Evolutionary conservation across 2,329 filamentous ascomycete species (phyloP).

Genomic region (Penicillium janthinellum): DNA sequence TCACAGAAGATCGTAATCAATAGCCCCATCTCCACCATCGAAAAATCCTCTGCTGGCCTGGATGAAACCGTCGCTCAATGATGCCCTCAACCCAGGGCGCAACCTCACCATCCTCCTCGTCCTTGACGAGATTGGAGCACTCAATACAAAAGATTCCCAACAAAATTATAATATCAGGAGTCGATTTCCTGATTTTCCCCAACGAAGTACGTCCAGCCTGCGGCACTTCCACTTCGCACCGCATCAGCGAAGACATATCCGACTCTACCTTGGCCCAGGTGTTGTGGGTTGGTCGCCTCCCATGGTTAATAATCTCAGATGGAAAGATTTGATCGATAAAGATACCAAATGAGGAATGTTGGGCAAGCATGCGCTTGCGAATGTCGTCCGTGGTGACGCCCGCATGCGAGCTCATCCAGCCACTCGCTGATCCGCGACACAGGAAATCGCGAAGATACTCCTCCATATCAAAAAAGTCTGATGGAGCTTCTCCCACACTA

Average conservation of each 20-base stretch:
- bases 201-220: not conserved
- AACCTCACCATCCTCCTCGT: not conserved
- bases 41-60: too few species aligned
- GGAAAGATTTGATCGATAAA: not conserved
- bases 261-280: not conserved
- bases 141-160: not conserved
- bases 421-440: not conserved
- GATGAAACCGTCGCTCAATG: not conserved
- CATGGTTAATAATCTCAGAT: not conserved
- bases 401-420: not conserved
- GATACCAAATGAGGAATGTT: not conserved
- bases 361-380: not conserved
- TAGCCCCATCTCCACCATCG: not conserved
- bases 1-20: not conserved
- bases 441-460: conserved; percentile 27
- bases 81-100: not conserved
- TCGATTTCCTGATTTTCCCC: not conserved
- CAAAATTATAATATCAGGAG: not conserved
- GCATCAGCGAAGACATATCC: not conserved
- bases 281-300: not conserved
- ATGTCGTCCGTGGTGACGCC: not conserved
- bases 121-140: not conserved
- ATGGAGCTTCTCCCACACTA: conserved; percentile 14
- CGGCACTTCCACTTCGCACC: not conserved
- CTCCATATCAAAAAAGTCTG: conserved; percentile 12